Evolutionary conservation across 129 eudicot genomes (phyloP), one percentile per base, ranked within the genome.

Genomic region (Flaveria brownii): DNA sequence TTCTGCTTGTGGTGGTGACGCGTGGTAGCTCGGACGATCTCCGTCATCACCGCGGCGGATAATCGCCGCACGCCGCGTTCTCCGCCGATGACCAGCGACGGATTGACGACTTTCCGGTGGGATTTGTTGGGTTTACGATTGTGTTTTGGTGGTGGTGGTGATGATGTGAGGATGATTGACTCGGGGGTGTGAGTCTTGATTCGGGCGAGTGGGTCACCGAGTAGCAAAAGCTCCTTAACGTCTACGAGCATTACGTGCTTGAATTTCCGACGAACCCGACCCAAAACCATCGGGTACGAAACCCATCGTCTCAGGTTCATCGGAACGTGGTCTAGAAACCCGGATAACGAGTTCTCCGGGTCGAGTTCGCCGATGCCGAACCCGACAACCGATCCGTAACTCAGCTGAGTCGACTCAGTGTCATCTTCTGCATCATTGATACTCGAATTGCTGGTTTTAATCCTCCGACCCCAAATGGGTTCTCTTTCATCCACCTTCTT

Each of bases 321-420:
- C 2, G 93, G 96, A 25, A 87, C 90, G 39, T 81, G 88, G 73
- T 87, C 88, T 28, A 91, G 4, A 66, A 90, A 90, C 77, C 97
- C 98, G 71, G 90, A 75, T 69, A 93, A 49, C 70, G 93, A 80
- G 75, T 90, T 83, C 60, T 87, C 93, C 76, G 96, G 98, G 97
- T 93, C 97, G 22, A 93, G 90, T 77, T 93, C 98, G 20, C 82
- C 85, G 11, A 81, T 82, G 5, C 87, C 93, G 43, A 93, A 93
- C 20, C 97, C 89, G 54, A 88, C 85, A 2, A 91, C 96, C 75
- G 98, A 93, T 43, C 98, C 97, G 64, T 87, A 88, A 83, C 91
- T 91, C 90, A 71, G 17, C 67, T 87, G 88, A 72, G 84, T 87
- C 73, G 64, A 85, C 96, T 86, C 92, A 70, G 81, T 60, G 0